These are phyloP conservation scores for Aspergillus ostianus DNA, from an alignment of 495 filamentous ascomycete species.

Conservation along the genomic window DNA sequence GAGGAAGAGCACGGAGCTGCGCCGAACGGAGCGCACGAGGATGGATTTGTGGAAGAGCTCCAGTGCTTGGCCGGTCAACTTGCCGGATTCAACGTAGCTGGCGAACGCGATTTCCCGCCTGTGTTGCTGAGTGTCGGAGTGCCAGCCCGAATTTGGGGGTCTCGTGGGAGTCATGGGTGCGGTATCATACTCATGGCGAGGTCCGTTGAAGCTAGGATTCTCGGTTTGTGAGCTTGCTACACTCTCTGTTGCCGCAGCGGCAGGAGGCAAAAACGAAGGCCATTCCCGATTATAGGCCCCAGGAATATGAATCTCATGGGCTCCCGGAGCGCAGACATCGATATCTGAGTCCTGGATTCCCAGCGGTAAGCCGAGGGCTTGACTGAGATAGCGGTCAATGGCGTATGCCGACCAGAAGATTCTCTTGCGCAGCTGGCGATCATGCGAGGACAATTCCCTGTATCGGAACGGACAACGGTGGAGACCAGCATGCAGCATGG, in stretches of 20 bases:
- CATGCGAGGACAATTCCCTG: constrained; percentile 39
- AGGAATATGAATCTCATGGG: constrained; percentile 31
- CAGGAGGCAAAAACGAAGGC: background rate
- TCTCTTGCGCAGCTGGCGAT: constrained; percentile 41
- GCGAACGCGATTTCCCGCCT: constrained; percentile 33
- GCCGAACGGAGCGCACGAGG: constrained; percentile 34
- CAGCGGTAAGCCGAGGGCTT: constrained; percentile 44
- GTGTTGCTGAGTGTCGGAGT: constrained; percentile 8
- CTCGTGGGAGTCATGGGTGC: background rate
- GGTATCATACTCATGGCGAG: background rate
- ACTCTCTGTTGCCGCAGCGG: background rate
- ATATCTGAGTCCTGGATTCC: constrained; percentile 45
- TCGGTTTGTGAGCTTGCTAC: background rate
- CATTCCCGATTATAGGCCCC: constrained; percentile 7
- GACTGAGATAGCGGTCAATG: constrained; percentile 48
- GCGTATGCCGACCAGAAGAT: constrained; percentile 54
- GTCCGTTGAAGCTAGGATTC: background rate
- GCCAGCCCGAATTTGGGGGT: background rate
- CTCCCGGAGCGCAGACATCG: constrained; percentile 38
- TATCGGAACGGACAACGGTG: constrained; percentile 46
- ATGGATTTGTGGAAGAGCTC: constrained; percentile 46
- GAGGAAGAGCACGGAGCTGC: constrained; percentile 35
- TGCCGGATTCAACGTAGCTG: constrained; percentile 41
- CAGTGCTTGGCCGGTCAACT: constrained; percentile 38
- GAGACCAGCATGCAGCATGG: constrained; percentile 41